Conservation (phyloP, 441 rosid genomes). For the Pelargonium cotyledonis region DNA sequence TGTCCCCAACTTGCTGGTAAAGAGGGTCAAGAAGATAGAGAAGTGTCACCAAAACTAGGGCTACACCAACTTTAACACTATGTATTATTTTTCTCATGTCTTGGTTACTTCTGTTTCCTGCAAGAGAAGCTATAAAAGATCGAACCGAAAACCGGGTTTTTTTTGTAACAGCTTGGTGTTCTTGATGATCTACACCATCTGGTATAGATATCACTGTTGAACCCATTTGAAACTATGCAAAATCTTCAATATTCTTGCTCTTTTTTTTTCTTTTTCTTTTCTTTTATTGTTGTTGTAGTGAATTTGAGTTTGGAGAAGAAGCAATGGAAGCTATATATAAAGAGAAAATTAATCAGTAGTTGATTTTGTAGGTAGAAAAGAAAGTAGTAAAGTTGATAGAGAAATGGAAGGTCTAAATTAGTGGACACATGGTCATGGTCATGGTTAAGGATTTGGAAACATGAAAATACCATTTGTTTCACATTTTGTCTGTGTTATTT, state of each 20-base stretch:
- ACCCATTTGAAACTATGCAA: conserved; percentile 21
- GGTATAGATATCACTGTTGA: conserved; percentile 42
- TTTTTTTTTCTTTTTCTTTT: background rate
- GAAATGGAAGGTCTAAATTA: no score
- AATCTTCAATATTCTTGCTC: background rate
- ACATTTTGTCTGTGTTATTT: background rate
- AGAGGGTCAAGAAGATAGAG: conserved; percentile 50
- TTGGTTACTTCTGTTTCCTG: conserved; percentile 11
- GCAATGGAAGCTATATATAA: conserved; percentile 11
- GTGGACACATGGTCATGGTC: background rate
- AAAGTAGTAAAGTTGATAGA: background rate
- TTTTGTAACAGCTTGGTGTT: conserved; percentile 5
- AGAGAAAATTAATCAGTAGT: background rate
- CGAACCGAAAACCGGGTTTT: conserved; percentile 14
- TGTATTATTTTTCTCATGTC: conserved; percentile 38
- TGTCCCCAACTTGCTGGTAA: conserved; percentile 46
- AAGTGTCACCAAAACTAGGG: conserved; percentile 54
- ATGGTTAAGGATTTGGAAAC: background rate
- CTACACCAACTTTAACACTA: conserved; percentile 51
- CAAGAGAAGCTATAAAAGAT: conserved; percentile 8
- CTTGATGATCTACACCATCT: conserved; percentile 21
- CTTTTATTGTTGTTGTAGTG: background rate
- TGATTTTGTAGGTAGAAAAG: conserved; percentile 1
- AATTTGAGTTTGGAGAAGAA: conserved; percentile 15
- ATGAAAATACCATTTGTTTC: background rate